Conservation (phyloP, 164 flowering plant species). For the grape (Vitis vinifera) region DNA sequence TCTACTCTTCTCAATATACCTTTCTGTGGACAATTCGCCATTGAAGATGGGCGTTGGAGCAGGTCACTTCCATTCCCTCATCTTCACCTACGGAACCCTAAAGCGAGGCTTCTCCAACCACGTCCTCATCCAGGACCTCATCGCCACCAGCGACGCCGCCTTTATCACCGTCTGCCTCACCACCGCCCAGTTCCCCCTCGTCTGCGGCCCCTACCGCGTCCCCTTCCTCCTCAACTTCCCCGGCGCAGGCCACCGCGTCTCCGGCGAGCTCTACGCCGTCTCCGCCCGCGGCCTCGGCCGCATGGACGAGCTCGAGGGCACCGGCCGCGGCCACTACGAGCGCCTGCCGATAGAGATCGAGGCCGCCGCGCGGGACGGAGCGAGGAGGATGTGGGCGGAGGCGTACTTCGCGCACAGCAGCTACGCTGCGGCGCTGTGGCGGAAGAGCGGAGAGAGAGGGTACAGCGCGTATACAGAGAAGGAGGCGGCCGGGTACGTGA, state of each 20-base stretch:
- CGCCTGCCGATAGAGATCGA: constrained; percentile 31
- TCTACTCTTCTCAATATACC: no score
- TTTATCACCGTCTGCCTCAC: constrained; percentile 30
- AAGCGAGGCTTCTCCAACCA: constrained; percentile 52
- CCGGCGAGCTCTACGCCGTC: constrained; percentile 39
- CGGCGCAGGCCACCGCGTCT: constrained; percentile 37
- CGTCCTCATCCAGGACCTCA: constrained; percentile 28
- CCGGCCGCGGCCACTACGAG: constrained; percentile 38
- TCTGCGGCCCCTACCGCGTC: constrained; percentile 46
- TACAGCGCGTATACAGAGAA: constrained; percentile 18
- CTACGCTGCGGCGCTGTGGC: constrained; percentile 43
- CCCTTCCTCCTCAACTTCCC: constrained; percentile 50
- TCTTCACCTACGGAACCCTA: constrained; percentile 55
- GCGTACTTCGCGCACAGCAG: constrained; percentile 34
- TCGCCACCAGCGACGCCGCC: constrained; percentile 31
- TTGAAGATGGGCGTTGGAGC: no score
- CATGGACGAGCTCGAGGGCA: constrained; percentile 40
- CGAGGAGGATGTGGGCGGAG: constrained; percentile 22
- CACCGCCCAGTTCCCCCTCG: constrained; percentile 30
- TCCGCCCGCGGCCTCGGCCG: constrained; percentile 25
- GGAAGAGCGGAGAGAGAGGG: constrained; percentile 26
- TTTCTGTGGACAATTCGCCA: no score
- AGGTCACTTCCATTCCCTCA: constrained; percentile 1
- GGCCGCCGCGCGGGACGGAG: constrained; percentile 10
- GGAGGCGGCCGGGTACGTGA: constrained; percentile 29